Base-by-base conservation (phyloP, 176 grass and related monocot genomes). In the Calamus simplicifolius region DNA sequence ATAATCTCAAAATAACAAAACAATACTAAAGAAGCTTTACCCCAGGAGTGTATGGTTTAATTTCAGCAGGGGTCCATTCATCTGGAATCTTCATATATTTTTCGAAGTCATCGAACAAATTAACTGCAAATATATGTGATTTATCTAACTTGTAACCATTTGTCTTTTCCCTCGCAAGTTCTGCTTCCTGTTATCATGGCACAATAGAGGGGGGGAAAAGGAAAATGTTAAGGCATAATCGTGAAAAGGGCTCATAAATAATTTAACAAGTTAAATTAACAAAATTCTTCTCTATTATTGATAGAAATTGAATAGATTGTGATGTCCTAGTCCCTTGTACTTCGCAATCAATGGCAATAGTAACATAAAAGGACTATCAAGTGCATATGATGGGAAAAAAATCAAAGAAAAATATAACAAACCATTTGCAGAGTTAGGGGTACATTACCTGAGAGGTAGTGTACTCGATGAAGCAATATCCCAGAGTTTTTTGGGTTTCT, bases 31-130 rank as follows among this genome's bases (percentile, higher is more conserved):
- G 48, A 61, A 4, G 26, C 73, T 57, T 57, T 90, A 95, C 90
- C 56, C 90, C 90, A 54, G 77, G 77, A 68, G 82, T 73, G 66
- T 95, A 95, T 25, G 90, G 86, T 64, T 87, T 95, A 69, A 95
- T 95, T 75, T 95, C 90, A 61, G 90, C 82, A 16, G 86, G 86
- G 6, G 74, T 86, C 90, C 90, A 95, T 70, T 85, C 62, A 35
- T 95, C 86, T 51, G 86, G 90, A 54, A 95, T 83, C 56, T 95
- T 95, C 86, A 90, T 84, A 74, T 90, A 95, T 67, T 87, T 95
- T 28, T 89, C 85, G n/a, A 95, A 85, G 65, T 95, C 89, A 78
- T 95, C 89, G 51, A 95, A 85, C 76, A 90, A 60, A 76, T 95
- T 90, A 62, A 95, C 82, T 56, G 74, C 73, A 64, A 95, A 95